Percentiles rank a stretch among this genome's conserved stretches.
Evolutionary conservation across 2,329 filamentous ascomycete genomes (phyloP).

Genomic region (Cladophialophora immunda): DNA sequence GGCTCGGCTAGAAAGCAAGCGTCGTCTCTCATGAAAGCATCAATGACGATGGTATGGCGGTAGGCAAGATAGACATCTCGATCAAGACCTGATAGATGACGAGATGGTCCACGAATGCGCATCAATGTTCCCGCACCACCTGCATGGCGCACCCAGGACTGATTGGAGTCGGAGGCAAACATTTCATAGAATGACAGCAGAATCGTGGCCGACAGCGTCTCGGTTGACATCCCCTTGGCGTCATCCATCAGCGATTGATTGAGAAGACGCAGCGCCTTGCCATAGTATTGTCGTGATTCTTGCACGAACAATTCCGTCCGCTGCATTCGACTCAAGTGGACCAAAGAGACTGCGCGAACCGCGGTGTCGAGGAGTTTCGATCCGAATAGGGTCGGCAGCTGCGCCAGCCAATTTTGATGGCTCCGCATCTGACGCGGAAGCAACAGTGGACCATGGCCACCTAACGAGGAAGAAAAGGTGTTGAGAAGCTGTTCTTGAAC

Average conservation of each 20-base stretch:
- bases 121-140: slow-evolving; percentile 48
- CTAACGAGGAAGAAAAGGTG: slow-evolving; percentile 30
- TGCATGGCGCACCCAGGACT: slow-evolving; percentile 50
- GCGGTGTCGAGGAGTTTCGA: slow-evolving; percentile 39
- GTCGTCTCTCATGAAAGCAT: slow-evolving; percentile 46
- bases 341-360: slow-evolving; percentile 44
- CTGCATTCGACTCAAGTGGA: slow-evolving; percentile 44
- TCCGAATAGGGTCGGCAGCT: slow-evolving; percentile 37
- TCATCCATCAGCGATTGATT: slow-evolving; percentile 44
- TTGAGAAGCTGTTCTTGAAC: slow-evolving; percentile 39
- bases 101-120: slow-evolving; percentile 45
- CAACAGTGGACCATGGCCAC: slow-evolving; percentile 10
- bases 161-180: slow-evolving; percentile 47
- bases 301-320: slow-evolving; percentile 40
- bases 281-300: slow-evolving; percentile 46
- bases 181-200: slow-evolving; percentile 50
- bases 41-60: slow-evolving; percentile 48
- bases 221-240: slow-evolving; percentile 44
- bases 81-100: slow-evolving; percentile 47
- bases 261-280: slow-evolving; percentile 45
- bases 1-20: slow-evolving; percentile 49
- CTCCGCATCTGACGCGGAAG: slow-evolving; percentile 31
- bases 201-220: slow-evolving; percentile 48
- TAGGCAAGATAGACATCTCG: slow-evolving; percentile 48
- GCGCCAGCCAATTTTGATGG: slow-evolving; percentile 37